phyloP scores from a whole-genome alignment of 1,139 yeast genomes.

The Suhomyces bolitotheri region DNA sequence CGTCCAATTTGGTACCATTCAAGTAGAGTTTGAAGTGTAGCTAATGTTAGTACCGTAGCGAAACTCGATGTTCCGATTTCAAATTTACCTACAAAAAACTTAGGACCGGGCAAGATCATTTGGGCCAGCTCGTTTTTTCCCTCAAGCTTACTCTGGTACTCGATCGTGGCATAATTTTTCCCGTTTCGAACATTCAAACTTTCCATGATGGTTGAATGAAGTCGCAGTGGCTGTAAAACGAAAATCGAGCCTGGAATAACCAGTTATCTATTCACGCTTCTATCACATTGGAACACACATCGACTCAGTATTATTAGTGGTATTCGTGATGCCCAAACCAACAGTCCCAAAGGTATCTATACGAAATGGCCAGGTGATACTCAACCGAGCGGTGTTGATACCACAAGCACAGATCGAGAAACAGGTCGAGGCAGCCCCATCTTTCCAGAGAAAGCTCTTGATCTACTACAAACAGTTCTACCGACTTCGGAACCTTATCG shows the following conservation, averaged over 20 bases:
- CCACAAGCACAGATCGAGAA: constrained; percentile 3
- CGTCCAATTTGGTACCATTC: constrained; percentile 16
- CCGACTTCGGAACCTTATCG: constrained; percentile 30
- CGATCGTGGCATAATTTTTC: constrained; percentile 17
- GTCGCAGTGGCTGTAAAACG: constrained; percentile 7
- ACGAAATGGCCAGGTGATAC: constrained; percentile 10
- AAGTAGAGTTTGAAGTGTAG: constrained; percentile 16
- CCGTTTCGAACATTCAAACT: constrained; percentile 12
- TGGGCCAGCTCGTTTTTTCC: background rate
- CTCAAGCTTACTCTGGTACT: constrained; percentile 10
- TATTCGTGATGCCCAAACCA: background rate
- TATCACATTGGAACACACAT: background rate
- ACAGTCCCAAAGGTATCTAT: constrained; percentile 4
- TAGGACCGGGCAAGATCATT: constrained; percentile 14
- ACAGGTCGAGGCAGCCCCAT: constrained; percentile 5
- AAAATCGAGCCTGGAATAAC: no score
- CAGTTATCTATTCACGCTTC: no score
- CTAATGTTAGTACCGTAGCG: constrained; percentile 13
- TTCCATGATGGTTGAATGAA: constrained; percentile 4
- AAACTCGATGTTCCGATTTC: no score
- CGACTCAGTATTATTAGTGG: no score
- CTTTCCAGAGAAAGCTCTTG: constrained; percentile 16
- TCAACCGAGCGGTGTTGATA: constrained; percentile 12
- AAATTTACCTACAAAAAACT: constrained; percentile 16
- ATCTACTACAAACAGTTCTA: constrained; percentile 35